Conservation (phyloP, 1,284 basidiomycete species). For the Trametes versicolor region DNA sequence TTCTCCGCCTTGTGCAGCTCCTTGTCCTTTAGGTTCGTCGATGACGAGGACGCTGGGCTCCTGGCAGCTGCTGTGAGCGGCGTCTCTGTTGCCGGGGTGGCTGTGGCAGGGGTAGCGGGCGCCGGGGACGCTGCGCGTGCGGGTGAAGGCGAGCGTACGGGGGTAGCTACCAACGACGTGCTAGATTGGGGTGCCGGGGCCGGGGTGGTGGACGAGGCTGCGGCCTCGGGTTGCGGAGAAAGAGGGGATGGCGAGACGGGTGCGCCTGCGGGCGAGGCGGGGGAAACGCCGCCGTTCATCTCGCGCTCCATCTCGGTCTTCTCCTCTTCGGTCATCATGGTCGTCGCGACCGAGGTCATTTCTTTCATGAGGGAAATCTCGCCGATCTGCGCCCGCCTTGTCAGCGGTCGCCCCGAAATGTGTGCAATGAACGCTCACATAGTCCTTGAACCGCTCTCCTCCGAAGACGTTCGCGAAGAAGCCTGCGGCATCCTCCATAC, state of each 20-base stretch:
- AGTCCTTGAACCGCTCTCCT: conserved; percentile 87
- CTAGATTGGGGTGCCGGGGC: conserved; percentile 26
- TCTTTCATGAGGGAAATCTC: conserved; percentile 95
- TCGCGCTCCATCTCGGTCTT: conserved; percentile 86
- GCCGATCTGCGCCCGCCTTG: conserved; percentile 71
- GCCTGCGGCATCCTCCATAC: conserved; percentile 87
- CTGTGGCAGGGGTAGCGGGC: conserved; percentile 20
- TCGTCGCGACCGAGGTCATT: conserved; percentile 82
- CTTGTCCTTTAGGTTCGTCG: conserved; percentile 32
- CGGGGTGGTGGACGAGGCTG: conserved; percentile 4
- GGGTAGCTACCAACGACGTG: conserved; percentile 25
- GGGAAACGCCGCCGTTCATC: conserved; percentile 54
- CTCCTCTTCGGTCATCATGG: conserved; percentile 92
- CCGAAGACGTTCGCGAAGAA: conserved; percentile 95
- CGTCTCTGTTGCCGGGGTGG: conserved; percentile 14
- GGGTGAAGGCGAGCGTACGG: conserved; percentile 24
- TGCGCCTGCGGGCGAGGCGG: conserved; percentile 27
- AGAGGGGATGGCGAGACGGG: conserved; percentile 28
- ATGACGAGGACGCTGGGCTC: conserved; percentile 33
- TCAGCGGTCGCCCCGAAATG: neutral
- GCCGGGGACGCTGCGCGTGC: conserved; percentile 29
- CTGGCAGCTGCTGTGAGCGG: conserved; percentile 21
- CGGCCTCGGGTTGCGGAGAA: conserved; percentile 2
- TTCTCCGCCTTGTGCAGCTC: conserved; percentile 22
- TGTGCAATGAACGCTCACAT: conserved; percentile 61